Base-by-base conservation (phyloP, 371 early-diverging fungal genomes). In the Encephalitozoon intestinalis region DNA sequence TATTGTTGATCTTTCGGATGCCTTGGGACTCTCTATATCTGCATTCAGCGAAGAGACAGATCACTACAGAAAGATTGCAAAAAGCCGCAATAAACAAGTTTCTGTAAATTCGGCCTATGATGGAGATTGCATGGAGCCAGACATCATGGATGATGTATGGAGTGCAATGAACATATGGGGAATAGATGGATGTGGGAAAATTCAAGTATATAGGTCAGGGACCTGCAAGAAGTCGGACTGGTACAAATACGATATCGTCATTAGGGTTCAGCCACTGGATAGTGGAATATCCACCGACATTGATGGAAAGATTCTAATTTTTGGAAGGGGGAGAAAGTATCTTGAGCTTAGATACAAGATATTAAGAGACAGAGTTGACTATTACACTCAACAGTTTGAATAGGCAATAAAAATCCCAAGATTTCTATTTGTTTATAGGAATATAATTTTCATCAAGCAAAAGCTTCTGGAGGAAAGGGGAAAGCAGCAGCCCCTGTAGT, bases 401-500 rank as follows among this genome's bases (percentile, higher is more conserved):
- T 34, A 28, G 39, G 7, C 18, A 58, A 58, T 58, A 58, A 46
- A 46, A 43, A 21, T n/a, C n/a, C n/a, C n/a, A n/a, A n/a, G n/a
- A n/a, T n/a, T n/a, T n/a, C n/a, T n/a, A n/a, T n/a, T n/a, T n/a
- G n/a, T n/a, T n/a, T n/a, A n/a, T n/a, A n/a, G n/a, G n/a, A n/a
- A n/a, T n/a, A n/a, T n/a, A n/a, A n/a, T n/a, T n/a, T n/a, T n/a
- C n/a, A n/a, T n/a, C n/a, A n/a, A n/a, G n/a, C n/a, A n/a, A n/a
- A n/a, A n/a, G 8, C 6, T n/a, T 46, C 21, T 46, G 46, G 21
- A 21, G 15, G 21, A 7, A 28, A 11, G 51, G 7, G 15, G 26
- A 53, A 53, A 28, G 8, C 15, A 31, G 9, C 11, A n/a, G 83
- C 79, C 79, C 79, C 76, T 76, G 80, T 83, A 80, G 84, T 83